Base-by-base conservation (phyloP, 2,329 filamentous ascomycete genomes). In the Colletotrichum filicis region DNA sequence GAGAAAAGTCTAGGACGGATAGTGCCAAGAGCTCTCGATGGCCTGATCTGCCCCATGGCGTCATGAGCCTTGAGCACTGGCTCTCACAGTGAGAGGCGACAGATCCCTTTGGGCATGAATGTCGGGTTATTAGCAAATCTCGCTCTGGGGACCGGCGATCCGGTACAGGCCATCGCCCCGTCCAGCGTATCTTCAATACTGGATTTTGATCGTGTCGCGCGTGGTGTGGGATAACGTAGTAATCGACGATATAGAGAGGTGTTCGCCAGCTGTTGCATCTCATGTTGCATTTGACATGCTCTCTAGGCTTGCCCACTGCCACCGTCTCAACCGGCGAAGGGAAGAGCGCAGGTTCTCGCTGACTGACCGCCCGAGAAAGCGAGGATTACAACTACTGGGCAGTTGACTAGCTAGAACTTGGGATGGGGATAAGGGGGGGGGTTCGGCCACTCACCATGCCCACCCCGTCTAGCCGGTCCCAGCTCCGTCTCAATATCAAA, bases 391-490 rank as follows among this genome's bases (percentile, higher is more conserved):
- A n/a, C 46, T 8, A 37, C 35, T 37, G 35, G 35, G 35, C 35
- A 37, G 35, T 37, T 37, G 14, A 37, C 35, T 37, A 37, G 35
- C 35, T 37, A 16, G 35, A 37, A 37, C 35, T 37, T 37, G 5
- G 5, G 35, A 37, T 37, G 14, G 46, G 22, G n/a, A 22, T 9
- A 12, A 4, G 24, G 26, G 26, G 26, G 35, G 30, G 30, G 62
- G 55, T 28, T 35, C 14, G 24, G 55, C 28, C 55, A n/a, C 28
- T 68, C 58, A 58, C 66, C 46, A 52, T 46, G 56, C 19, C 46
- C 46, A 67, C 35, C 61, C 67, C 28, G n/a, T 70, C 61, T 28
- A 37, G 5, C 56, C 62, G 60, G 55, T 56, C 26, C 56, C 42
- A 28, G 32, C 19, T 52, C 57, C 64, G 46, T 71, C 46, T 57